Base-by-base conservation (phyloP, 441 rosid species). In the Populus hybrid region DNA sequence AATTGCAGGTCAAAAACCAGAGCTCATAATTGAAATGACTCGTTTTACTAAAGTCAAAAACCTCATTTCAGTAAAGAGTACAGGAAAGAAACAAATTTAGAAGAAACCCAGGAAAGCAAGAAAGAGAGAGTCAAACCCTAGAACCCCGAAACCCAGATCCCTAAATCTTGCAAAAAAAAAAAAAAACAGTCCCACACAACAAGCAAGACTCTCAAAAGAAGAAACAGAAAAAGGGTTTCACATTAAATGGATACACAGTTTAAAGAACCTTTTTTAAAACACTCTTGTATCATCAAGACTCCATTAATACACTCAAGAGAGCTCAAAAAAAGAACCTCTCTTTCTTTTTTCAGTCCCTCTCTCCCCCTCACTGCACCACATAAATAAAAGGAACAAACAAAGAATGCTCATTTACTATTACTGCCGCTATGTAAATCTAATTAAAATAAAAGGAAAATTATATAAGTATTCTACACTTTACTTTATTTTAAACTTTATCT, bases 131-230 rank as follows among this genome's bases (percentile, higher is more conserved):
- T 87, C 92, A 85, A 90, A 89, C 87, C 93, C 86, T 86, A 84
- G 88, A 89, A 87, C 86, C 88, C 88, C 79, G 81, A 80, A 85
- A 83, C 85, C 89, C 89, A 93, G 95, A 91, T 92, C 95, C 95
- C 89, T 82, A 83, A 86, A 83, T 71, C 80, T 76, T 69, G 74
- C 64, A 72, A 64, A 72, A 73, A 77, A 74, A 72, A 36, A 36
- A 74, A 72, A 72, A 76, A 77, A 72, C 11, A 61, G 24, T 20
- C 64, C 73, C 75, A 70, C 75, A 67, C 70, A 82, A 40, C 81
- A 73, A 59, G 50, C 77, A 42, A 69, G 77, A 73, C 83, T 78
- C 70, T 77, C 76, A 35, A 70, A 75, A 76, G 77, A 36, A 69
- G 81, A 75, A 69, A 80, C 72, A 76, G 61, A 67, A 74, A 78